Conservation (phyloP, 139 green algal species). For the Closterium sp. region DNA sequence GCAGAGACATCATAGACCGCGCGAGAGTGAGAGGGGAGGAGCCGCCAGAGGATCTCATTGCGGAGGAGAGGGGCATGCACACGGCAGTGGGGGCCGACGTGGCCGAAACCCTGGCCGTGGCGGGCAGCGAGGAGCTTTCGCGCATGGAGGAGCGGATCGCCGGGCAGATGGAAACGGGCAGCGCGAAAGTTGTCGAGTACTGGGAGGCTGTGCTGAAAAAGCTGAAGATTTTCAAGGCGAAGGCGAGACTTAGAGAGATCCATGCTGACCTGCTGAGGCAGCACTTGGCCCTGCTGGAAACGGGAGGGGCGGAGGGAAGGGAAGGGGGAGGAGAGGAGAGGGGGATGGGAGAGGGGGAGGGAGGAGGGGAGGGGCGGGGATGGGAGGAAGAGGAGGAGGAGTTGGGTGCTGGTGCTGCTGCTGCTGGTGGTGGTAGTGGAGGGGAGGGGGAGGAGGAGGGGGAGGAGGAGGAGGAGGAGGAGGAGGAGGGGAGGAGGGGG, state of each 20-base stretch:
- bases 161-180: conserved; percentile 12
- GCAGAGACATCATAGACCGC: no score
- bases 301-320: no score
- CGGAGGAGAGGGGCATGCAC: no score
- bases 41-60: no score
- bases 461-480: conserved; percentile 17
- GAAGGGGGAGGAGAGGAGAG: no score
- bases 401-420: no score
- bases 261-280: conserved; percentile 36
- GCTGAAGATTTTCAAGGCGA: conserved; percentile 36
- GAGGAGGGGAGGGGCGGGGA: no score
- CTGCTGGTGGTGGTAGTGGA: no score
- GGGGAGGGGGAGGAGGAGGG: no score
- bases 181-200: conserved; percentile 51
- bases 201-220: conserved; percentile 53
- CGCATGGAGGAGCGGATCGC: conserved; percentile 44
- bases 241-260: conserved; percentile 34
- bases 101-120: conserved; percentile 29
- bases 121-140: conserved; percentile 36
- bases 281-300: conserved; percentile 9
- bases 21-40: no score
- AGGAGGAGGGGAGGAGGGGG: background rate
- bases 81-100: conserved; percentile 44
- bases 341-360: no score
- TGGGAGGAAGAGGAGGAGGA: no score